Percentiles rank a stretch among this genome's conserved stretches.
Conservation (phyloP, 129 eudicot genomes). For the Heracleum sosnowskyi region DNA sequence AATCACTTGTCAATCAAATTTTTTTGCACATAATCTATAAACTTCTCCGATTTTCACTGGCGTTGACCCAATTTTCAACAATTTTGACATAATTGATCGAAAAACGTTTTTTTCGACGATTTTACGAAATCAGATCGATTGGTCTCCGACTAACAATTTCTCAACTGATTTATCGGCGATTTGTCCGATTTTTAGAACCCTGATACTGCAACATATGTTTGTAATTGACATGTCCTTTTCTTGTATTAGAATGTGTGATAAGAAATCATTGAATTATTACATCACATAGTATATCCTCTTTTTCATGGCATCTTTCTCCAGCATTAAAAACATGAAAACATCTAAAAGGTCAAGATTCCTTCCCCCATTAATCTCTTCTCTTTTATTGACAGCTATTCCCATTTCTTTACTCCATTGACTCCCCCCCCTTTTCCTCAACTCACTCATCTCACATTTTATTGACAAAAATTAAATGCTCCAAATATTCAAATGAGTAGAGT, state of each 20-base stretch:
- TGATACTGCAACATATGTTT: too few species aligned
- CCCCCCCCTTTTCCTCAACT: background rate
- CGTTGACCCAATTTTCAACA: too few species aligned
- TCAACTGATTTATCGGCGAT: too few species aligned
- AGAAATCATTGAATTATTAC: background rate
- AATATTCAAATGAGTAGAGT: background rate
- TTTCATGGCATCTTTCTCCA: conserved; percentile 14
- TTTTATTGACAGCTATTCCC: conserved; percentile 35
- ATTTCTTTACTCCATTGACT: conserved; percentile 1
- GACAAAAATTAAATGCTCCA: conserved; percentile 2
- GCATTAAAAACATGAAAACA: background rate
- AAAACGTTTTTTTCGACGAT: too few species aligned
- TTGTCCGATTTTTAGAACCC: too few species aligned
- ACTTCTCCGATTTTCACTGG: too few species aligned
- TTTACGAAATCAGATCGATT: too few species aligned
- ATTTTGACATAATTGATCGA: too few species aligned
- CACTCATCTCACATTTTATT: background rate
- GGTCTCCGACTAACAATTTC: too few species aligned
- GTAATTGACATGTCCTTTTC: too few species aligned
- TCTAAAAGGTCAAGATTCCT: conserved; percentile 43
- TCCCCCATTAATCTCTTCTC: conserved; percentile 30
- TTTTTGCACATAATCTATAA: too few species aligned
- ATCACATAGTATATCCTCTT: conserved; percentile 11
- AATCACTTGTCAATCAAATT: too few species aligned
- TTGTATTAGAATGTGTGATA: background rate